Evolutionary conservation across 2,329 filamentous ascomycete species (phyloP), one percentile per base, ranked within the genome.

Genomic region (Tolypocladium tundrense): DNA sequence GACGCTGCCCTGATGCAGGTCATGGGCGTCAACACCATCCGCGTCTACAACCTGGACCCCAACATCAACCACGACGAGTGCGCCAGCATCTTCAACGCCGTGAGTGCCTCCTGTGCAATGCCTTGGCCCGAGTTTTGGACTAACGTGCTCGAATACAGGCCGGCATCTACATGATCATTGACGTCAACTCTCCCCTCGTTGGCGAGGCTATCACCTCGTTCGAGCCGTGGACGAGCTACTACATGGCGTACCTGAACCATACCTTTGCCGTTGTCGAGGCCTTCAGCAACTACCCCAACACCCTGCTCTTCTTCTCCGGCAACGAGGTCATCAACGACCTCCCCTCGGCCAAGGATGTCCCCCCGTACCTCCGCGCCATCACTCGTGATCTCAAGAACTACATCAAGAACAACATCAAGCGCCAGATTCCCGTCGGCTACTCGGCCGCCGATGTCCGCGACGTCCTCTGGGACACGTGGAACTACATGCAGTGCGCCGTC

Each of bases 341-440:
- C 55, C 69, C 77, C 51, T 86, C 82, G 42, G 86, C 83, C 61
- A 73, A 77, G 56, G 72, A 71, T 56, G 84, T 83, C 40, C 87
- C 88, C 48, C 86, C 84, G n/a, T 92, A 90, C 70, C 77, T 87
- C 64, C 80, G 85, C 72, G 88, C 88, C 61, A 83, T 90, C 62
- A 91, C 87, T 53, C 86, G 88, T 67, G 88, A 92, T 72, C 79
- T 92, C 70, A 91, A 90, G 79, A 87, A 86, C 70, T 92, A 92
- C 77, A 86, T 91, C 75, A 83, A 85, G 73, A 86, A 85, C 68
- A 83, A 88, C 68, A 76, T 82, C 60, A 79, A 84, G 68, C 87
- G 88, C 65, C 65, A 75, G 60, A 88, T 92, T 63, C 88, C 88
- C 27, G 87, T 91, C 59, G 88, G 88, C 51, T 92, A 92, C 79